phyloP scores from a whole-genome alignment of 176 grass and related monocot genomes.

The Aegilops umbellulata region DNA sequence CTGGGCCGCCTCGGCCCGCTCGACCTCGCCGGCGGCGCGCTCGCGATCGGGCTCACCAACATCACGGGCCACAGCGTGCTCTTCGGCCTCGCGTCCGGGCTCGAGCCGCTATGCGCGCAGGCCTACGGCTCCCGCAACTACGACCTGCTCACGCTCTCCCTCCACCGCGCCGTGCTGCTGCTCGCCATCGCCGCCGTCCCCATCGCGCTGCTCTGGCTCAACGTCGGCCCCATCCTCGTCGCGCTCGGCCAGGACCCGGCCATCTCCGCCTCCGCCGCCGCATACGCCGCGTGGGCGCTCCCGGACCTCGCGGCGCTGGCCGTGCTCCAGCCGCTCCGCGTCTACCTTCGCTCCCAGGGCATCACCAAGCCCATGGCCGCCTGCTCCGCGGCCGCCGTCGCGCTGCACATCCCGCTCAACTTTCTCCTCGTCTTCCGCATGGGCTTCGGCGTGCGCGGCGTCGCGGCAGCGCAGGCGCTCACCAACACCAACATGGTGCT shows the following conservation, averaged over 20 bases:
- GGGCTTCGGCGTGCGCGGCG: slow-evolving; percentile 76
- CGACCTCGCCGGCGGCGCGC: slow-evolving; percentile 87
- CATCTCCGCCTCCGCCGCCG: slow-evolving; percentile 73
- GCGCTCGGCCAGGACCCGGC: slow-evolving; percentile 79
- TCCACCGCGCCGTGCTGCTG: slow-evolving; percentile 78
- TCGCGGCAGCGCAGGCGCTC: slow-evolving; percentile 71
- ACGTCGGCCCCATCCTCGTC: slow-evolving; percentile 77
- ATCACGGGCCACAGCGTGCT: slow-evolving; percentile 95
- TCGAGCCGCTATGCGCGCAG: slow-evolving; percentile 86
- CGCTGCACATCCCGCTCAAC: slow-evolving; percentile 87
- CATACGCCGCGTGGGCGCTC: slow-evolving; percentile 69
- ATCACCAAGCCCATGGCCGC: slow-evolving; percentile 89
- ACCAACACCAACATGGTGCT: slow-evolving; percentile 98
- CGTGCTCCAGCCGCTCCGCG: slow-evolving; percentile 86
- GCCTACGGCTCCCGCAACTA: slow-evolving; percentile 85
- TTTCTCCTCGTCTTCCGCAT: slow-evolving; percentile 66
- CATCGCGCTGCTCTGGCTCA: slow-evolving; percentile 86
- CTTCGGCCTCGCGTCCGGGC: slow-evolving; percentile 83
- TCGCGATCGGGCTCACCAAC: slow-evolving; percentile 95
- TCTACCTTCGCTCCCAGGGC: slow-evolving; percentile 93
- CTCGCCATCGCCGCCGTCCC: slow-evolving; percentile 64
- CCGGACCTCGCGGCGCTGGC: slow-evolving; percentile 73
- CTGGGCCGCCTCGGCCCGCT: slow-evolving; percentile 81
- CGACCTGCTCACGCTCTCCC: slow-evolving; percentile 74
- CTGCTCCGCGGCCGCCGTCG: slow-evolving; percentile 79